Percentiles rank a stretch among this genome's conserved stretches.
These are phyloP conservation scores for Boletus vermiculosoides DNA, from an alignment of 768 basidiomycete species.

Conservation along the genomic window DNA sequence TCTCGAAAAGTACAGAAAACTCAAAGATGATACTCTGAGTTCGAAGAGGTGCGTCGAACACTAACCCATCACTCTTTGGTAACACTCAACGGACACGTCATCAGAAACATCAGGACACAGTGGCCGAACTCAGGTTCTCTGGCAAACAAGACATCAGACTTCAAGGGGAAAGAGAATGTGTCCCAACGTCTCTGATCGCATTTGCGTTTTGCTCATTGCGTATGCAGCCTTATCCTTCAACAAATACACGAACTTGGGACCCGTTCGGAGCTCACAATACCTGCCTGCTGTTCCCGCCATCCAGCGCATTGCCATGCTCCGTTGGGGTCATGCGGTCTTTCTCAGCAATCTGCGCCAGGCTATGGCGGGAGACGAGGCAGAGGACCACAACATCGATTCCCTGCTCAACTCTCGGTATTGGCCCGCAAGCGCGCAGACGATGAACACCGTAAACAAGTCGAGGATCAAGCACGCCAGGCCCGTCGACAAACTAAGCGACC, in stretches of 20 bases:
- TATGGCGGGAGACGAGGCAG: conserved; percentile 41
- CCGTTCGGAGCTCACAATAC: conserved; percentile 35
- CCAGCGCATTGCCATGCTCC: conserved; percentile 49
- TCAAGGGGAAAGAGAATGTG: conserved; percentile 63
- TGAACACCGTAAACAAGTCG: conserved; percentile 40
- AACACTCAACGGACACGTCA: not conserved
- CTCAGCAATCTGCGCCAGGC: conserved; percentile 49
- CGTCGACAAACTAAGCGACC: conserved; percentile 36
- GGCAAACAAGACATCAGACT: conserved; percentile 63
- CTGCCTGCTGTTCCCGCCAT: conserved; percentile 38
- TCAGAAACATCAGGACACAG: conserved; percentile 61
- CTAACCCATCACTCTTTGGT: not conserved
- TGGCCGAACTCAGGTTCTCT: conserved; percentile 54
- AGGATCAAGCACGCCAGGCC: conserved; percentile 46
- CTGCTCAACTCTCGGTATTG: conserved; percentile 45
- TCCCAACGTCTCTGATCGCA: conserved; percentile 7
- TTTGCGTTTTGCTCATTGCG: conserved; percentile 1
- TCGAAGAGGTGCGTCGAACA: conserved; percentile 59
- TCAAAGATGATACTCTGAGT: conserved; percentile 63
- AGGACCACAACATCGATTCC: conserved; percentile 48
- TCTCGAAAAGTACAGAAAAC: conserved; percentile 59
- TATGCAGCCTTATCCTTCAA: conserved; percentile 49
- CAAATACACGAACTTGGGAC: conserved; percentile 61
- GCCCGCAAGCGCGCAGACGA: conserved; percentile 47
- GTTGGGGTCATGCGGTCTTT: conserved; percentile 44